Conservation (phyloP, 805 yeast genomes). For the Candida manassasensis region DNA sequence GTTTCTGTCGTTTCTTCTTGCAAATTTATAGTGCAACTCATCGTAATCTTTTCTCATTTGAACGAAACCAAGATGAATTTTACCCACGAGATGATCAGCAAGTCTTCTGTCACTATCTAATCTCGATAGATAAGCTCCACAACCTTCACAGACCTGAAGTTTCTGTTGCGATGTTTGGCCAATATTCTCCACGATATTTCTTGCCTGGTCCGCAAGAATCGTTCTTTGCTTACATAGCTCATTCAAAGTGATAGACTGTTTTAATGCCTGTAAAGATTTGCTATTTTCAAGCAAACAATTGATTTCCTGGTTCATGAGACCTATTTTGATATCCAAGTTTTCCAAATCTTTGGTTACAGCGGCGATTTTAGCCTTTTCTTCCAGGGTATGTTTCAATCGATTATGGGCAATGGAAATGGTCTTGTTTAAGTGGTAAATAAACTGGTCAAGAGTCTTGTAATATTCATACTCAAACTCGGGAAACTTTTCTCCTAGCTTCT, state of each 20-base stretch:
- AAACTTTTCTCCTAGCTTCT: constrained; percentile 39
- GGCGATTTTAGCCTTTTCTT: constrained; percentile 59
- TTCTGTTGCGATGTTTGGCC: constrained; percentile 88
- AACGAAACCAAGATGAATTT: constrained; percentile 78
- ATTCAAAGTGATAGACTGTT: constrained; percentile 45
- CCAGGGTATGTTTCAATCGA: constrained; percentile 67
- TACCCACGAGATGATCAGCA: constrained; percentile 88
- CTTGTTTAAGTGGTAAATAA: constrained; percentile 60
- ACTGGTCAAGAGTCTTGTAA: constrained; percentile 45
- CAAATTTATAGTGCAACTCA: constrained; percentile 22
- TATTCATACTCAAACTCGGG: constrained; percentile 50
- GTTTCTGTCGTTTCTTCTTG: constrained; percentile 6
- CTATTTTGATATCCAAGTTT: constrained; percentile 55
- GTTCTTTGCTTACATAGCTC: constrained; percentile 46
- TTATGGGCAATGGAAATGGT: constrained; percentile 59
- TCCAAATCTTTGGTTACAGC: constrained; percentile 55
- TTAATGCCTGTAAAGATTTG: constrained; percentile 48
- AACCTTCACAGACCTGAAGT: constrained; percentile 81
- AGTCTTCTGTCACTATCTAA: constrained; percentile 83
- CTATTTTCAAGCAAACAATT: constrained; percentile 45
- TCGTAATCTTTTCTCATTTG: constrained; percentile 60
- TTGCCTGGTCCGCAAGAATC: constrained; percentile 49
- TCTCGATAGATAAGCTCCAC: constrained; percentile 85
- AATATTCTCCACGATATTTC: constrained; percentile 60
- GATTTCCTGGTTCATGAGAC: constrained; percentile 64